These are phyloP conservation scores for Taphrina sp. DNA, from an alignment of 1,139 yeast species.

Conservation along the genomic window DNA sequence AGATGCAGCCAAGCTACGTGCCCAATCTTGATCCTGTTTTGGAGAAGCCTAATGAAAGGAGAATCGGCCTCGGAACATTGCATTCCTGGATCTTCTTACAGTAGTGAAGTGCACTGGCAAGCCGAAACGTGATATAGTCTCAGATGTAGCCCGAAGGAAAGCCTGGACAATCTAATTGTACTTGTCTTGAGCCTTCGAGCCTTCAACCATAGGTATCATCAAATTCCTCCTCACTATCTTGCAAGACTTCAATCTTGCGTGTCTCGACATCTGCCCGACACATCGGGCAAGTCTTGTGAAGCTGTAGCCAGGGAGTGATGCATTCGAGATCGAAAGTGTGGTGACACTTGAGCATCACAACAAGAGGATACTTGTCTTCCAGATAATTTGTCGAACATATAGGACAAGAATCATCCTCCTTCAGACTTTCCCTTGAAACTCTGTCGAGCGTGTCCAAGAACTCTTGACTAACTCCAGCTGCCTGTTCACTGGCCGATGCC, in stretches of 20 bases:
- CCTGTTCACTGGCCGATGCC: constrained; percentile 13
- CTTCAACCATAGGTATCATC: constrained; percentile 73
- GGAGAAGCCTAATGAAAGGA: too few relatives aligned
- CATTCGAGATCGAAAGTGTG: constrained; percentile 89
- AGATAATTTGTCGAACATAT: constrained; percentile 74
- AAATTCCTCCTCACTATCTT: constrained; percentile 62
- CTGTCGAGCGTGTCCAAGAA: constrained; percentile 76
- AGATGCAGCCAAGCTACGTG: too few relatives aligned
- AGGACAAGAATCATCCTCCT: constrained; percentile 68
- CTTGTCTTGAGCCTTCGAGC: background rate
- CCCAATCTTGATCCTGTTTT: too few relatives aligned
- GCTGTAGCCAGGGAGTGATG: constrained; percentile 81
- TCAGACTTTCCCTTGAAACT: constrained; percentile 54
- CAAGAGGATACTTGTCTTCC: constrained; percentile 65
- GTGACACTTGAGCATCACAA: constrained; percentile 76
- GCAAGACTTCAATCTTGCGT: constrained; percentile 49
- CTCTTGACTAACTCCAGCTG: constrained; percentile 63
- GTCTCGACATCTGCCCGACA: constrained; percentile 72
- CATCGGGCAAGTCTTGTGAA: constrained; percentile 80
- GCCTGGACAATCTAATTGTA: too few relatives aligned
- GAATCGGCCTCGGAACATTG: too few relatives aligned
- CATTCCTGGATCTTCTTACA: too few relatives aligned
- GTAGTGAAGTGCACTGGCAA: too few relatives aligned
- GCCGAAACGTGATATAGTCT: too few relatives aligned
- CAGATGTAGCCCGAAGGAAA: too few relatives aligned